Conservation (phyloP, 768 basidiomycete genomes). For the Lentinula sp. region DNA sequence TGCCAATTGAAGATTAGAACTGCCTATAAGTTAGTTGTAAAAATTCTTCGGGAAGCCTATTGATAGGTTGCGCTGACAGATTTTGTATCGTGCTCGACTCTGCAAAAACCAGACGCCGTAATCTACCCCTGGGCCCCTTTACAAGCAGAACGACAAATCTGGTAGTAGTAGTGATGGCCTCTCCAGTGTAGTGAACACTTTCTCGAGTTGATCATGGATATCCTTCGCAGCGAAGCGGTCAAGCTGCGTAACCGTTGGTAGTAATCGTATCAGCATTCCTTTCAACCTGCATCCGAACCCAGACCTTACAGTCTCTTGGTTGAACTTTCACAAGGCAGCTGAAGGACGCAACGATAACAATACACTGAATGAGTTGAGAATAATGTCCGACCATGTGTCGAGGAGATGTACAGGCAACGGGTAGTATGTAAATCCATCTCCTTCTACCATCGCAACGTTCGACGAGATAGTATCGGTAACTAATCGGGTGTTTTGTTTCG, state of each 20-base stretch:
- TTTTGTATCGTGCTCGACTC: slow-evolving; percentile 54
- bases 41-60: neutral
- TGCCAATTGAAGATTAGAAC: slow-evolving; percentile 35
- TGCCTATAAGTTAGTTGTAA: slow-evolving; percentile 40
- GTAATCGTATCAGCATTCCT: neutral
- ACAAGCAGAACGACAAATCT: slow-evolving; percentile 13
- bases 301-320: slow-evolving; percentile 1
- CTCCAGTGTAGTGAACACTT: slow-evolving; percentile 10
- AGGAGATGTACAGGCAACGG: slow-evolving; percentile 21
- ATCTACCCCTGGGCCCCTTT: too few relatives aligned
- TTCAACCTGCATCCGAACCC: neutral
- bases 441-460: slow-evolving; percentile 24
- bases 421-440: slow-evolving; percentile 10
- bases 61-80: slow-evolving; percentile 15
- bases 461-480: slow-evolving; percentile 41
- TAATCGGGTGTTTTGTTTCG: slow-evolving; percentile 35
- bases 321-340: slow-evolving; percentile 10
- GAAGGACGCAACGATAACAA: slow-evolving; percentile 10
- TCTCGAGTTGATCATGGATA: slow-evolving; percentile 24
- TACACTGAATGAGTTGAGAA: slow-evolving; percentile 23
- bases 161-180: slow-evolving; percentile 5
- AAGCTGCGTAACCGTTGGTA: slow-evolving; percentile 9
- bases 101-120: slow-evolving; percentile 49
- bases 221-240: slow-evolving; percentile 10
- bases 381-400: slow-evolving; percentile 34